Percentiles rank a stretch among this genome's conserved stretches.
Conservation (phyloP, 192 early-diverging fungal genomes). For the Obelidium mucronatum region DNA sequence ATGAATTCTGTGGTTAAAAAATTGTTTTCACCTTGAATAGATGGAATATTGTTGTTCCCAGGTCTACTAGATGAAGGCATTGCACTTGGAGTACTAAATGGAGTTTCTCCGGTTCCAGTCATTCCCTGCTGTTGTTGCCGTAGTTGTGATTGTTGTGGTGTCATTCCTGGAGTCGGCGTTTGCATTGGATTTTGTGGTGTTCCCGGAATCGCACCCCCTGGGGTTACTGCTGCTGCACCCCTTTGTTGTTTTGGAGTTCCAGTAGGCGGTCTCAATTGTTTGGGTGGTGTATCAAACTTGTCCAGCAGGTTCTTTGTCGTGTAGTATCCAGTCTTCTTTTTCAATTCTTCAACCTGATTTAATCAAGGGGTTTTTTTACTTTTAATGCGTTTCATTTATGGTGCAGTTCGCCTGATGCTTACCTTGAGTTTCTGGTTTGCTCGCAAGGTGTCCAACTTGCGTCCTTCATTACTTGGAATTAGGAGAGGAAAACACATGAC, state of each 20-base stretch:
- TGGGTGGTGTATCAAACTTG: slow-evolving; percentile 75
- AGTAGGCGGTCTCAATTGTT: slow-evolving; percentile 12
- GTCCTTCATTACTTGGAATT: neutral
- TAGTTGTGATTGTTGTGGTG: neutral
- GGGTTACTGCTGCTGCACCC: too few relatives aligned
- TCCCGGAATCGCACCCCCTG: neutral
- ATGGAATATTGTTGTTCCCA: neutral
- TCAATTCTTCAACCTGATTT: slow-evolving; percentile 84
- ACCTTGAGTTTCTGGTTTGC: slow-evolving; percentile 25
- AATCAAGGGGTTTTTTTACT: neutral
- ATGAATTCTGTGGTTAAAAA: neutral
- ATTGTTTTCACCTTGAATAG: slow-evolving; percentile 23
- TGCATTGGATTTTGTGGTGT: slow-evolving; percentile 3
- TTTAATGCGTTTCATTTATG: too few relatives aligned
- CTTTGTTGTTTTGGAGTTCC: neutral
- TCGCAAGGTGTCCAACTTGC: slow-evolving; percentile 2
- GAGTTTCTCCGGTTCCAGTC: neutral
- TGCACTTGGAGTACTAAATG: neutral
- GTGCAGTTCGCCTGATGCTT: neutral
- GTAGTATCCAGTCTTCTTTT: slow-evolving; percentile 93
- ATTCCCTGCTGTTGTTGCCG: too few relatives aligned
- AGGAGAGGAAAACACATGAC: neutral
- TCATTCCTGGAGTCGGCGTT: neutral
- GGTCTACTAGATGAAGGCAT: neutral
- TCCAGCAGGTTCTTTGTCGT: slow-evolving; percentile 89